Percentiles rank a stretch among this genome's conserved stretches.
phyloP scores from a whole-genome alignment of 495 filamentous ascomycete genomes.

The Xylaria nigripes region DNA sequence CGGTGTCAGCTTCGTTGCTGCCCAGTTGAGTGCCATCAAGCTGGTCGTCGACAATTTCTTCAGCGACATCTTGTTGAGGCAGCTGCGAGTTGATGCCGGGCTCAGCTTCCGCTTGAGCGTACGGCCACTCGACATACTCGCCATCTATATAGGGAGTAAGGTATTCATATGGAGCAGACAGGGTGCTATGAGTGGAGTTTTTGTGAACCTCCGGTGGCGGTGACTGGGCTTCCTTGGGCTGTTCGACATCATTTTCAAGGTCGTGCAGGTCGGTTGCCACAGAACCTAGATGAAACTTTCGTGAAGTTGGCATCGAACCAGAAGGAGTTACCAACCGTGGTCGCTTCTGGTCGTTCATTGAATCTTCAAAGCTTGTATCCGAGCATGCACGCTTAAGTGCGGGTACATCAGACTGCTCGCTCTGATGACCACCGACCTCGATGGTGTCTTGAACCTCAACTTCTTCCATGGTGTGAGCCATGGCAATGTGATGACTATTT shows the following conservation, averaged over 20 bases:
- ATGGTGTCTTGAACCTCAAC: conserved; percentile 44
- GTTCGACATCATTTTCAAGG: not conserved
- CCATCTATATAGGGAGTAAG: conserved; percentile 26
- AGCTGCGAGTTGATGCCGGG: not conserved
- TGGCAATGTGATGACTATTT: conserved; percentile 22
- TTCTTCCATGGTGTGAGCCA: conserved; percentile 29
- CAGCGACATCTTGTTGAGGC: conserved; percentile 5
- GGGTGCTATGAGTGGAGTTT: not conserved
- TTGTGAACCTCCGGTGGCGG: not conserved
- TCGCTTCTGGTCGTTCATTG: conserved; percentile 10
- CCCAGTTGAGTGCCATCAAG: conserved; percentile 5
- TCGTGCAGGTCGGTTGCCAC: not conserved
- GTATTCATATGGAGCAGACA: conserved; percentile 7
- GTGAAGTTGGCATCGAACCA: not conserved
- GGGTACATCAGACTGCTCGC: conserved; percentile 18
- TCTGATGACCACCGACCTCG: conserved; percentile 34
- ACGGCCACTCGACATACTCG: conserved; percentile 15
- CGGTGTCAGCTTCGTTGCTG: not conserved
- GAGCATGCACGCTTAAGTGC: conserved; percentile 14
- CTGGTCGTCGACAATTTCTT: conserved; percentile 9
- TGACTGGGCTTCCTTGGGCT: not conserved
- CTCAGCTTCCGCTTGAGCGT: conserved; percentile 10
- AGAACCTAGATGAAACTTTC: not conserved
- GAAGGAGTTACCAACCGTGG: not conserved
- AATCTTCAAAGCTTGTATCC: conserved; percentile 13